phyloP scores from a whole-genome alignment of 345 rosid genomes.

The Populus deltoides region DNA sequence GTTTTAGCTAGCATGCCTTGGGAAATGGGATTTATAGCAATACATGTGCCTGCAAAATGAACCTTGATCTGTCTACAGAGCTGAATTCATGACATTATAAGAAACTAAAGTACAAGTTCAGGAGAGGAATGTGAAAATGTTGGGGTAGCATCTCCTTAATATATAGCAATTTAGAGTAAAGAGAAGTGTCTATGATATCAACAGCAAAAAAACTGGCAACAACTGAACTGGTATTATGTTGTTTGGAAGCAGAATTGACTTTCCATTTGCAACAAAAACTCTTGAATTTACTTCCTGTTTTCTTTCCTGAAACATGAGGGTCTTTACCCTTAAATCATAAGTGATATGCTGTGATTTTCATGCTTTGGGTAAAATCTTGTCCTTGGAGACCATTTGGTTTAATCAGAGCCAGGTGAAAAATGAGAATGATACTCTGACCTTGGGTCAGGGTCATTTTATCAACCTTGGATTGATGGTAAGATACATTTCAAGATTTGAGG shows the following conservation, averaged over 20 bases:
- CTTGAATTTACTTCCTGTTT: neutral
- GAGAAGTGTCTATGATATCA: neutral
- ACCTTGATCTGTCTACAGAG: neutral
- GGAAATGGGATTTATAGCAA: neutral
- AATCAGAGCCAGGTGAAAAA: neutral
- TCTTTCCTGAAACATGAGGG: neutral
- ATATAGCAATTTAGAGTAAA: neutral
- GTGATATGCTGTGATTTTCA: neutral
- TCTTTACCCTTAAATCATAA: neutral
- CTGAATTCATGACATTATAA: neutral
- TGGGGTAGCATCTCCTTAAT: neutral
- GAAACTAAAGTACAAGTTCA: neutral
- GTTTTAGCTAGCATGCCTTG: neutral
- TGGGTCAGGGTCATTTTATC: neutral
- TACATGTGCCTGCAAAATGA: neutral
- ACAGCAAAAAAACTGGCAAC: neutral
- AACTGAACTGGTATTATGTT: neutral
- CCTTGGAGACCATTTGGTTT: neutral
- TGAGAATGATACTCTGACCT: constrained; percentile 1
- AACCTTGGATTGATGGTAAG: neutral
- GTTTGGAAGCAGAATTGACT: neutral
- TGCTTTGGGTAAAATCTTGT: neutral
- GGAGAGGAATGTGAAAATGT: neutral
- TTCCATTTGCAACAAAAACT: neutral
- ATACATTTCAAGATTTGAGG: neutral